A percentile compares a stretch with the other conserved stretches of the same genome.
phyloP scores from a whole-genome alignment of 202 grass and related monocot species.

The Zizania palustris region DNA sequence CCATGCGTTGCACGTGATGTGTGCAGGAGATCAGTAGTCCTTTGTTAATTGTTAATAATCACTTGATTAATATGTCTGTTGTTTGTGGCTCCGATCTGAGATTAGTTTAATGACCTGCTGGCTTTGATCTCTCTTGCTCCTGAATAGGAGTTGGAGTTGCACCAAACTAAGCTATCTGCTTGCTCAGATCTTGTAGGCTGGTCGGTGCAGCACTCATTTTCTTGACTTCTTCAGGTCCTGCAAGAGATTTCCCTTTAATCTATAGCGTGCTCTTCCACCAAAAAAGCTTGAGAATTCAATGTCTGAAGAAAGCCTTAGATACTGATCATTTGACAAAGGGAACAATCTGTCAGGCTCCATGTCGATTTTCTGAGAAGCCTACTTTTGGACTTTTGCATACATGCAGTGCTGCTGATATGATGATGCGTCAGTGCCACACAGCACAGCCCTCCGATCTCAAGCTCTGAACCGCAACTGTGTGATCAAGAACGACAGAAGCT shows the following conservation, averaged over 20 bases:
- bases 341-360: not conserved
- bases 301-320: too few relatives aligned
- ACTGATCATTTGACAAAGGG: not conserved
- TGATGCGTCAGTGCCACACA: too few relatives aligned
- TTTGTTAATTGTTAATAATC: slow-evolving; percentile 23
- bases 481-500: too few relatives aligned
- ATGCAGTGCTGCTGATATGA: too few relatives aligned
- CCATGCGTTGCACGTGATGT: slow-evolving; percentile 25
- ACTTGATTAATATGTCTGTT: not conserved
- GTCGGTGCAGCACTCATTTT: not conserved
- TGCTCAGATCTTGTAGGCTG: slow-evolving; percentile 1
- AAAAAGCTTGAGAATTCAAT: not conserved
- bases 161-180: not conserved
- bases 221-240: not conserved
- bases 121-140: slow-evolving; percentile 6
- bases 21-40: slow-evolving; percentile 6
- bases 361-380: not conserved
- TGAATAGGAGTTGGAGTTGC: not conserved
- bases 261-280: not conserved
- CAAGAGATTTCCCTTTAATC: not conserved
- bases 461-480: too few relatives aligned
- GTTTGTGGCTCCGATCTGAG: not conserved
- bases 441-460: too few relatives aligned
- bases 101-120: not conserved
- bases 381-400: too few relatives aligned